These are phyloP conservation scores for Triangularia setosa DNA, from an alignment of 2,329 filamentous ascomycete species.

Conservation along the genomic window DNA sequence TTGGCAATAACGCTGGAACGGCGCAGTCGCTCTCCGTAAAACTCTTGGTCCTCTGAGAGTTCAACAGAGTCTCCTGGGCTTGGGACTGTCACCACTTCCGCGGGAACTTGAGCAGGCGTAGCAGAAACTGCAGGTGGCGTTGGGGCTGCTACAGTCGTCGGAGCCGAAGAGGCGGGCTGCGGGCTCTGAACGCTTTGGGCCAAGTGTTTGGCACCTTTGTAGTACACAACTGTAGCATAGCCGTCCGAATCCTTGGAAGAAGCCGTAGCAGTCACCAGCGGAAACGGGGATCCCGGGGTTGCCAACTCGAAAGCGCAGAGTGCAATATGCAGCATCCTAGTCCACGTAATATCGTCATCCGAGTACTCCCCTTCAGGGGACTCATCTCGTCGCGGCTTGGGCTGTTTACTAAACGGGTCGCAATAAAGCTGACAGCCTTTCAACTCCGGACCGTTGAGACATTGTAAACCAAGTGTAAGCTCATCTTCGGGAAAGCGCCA, in stretches of 20 bases:
- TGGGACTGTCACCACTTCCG: background rate
- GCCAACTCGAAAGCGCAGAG: conserved; percentile 47
- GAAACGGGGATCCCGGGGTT: conserved; percentile 36
- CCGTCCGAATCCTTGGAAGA: conserved; percentile 13
- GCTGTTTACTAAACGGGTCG: conserved; percentile 21
- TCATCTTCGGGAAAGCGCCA: conserved; percentile 53
- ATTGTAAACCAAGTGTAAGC: conserved; percentile 41
- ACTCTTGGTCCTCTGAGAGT: conserved; percentile 23
- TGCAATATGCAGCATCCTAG: conserved; percentile 47
- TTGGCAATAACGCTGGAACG: background rate
- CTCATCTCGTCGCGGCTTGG: conserved; percentile 29
- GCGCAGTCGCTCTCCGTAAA: conserved; percentile 16
- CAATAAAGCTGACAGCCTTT: conserved; percentile 39
- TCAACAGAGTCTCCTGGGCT: conserved; percentile 22
- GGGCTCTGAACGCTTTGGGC: background rate
- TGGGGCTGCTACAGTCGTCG: background rate
- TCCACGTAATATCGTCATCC: conserved; percentile 31
- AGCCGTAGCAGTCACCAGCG: conserved; percentile 29
- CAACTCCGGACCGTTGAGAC: conserved; percentile 38
- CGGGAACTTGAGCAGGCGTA: background rate
- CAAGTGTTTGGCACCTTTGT: conserved; percentile 19
- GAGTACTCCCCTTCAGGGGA: conserved; percentile 10
- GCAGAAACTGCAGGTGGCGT: background rate
- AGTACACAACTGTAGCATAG: conserved; percentile 19
- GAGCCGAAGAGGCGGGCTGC: background rate